Evolutionary conservation across 306 rosid species (phyloP).

Genomic region (Inga oerstediana): DNA sequence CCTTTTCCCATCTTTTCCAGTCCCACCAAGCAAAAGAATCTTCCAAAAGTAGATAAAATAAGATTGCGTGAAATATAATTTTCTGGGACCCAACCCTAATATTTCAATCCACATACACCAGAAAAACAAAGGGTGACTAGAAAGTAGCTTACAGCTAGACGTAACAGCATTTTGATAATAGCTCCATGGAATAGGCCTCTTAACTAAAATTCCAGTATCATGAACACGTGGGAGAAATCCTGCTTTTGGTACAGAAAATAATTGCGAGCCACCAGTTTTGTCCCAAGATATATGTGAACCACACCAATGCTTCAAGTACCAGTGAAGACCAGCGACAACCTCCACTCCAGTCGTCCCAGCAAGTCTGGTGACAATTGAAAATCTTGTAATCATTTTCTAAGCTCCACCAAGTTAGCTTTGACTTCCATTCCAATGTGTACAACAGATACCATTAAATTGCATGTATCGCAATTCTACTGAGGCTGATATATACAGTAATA

Average conservation of each 20-base stretch:
- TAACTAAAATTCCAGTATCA: conserved; percentile 52
- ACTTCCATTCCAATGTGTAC: not conserved
- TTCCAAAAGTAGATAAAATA: conserved; percentile 41
- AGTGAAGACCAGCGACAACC: conserved; percentile 74
- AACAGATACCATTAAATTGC: not conserved
- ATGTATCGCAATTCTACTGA: not conserved
- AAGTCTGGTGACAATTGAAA: conserved; percentile 47
- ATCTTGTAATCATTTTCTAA: conserved; percentile 9
- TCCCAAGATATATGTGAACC: conserved; percentile 91
- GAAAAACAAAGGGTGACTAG: not conserved
- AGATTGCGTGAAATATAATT: conserved; percentile 25
- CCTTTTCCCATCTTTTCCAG: conserved; percentile 94
- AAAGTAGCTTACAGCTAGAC: conserved; percentile 75
- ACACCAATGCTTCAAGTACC: conserved; percentile 81
- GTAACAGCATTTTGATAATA: conserved; percentile 95
- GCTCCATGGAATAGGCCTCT: conserved; percentile 80
- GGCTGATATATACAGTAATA: no score
- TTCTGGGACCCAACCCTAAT: conserved; percentile 1
- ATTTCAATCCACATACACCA: conserved; percentile 26
- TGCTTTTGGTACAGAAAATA: conserved; percentile 59
- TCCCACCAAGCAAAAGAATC: conserved; percentile 95
- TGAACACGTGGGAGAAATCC: conserved; percentile 62
- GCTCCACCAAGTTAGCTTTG: not conserved
- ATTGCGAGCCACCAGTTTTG: conserved; percentile 83
- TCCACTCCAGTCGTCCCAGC: conserved; percentile 84